Conservation (phyloP, 2,329 filamentous ascomycete species). For the Macrophomina phaseolina region DNA sequence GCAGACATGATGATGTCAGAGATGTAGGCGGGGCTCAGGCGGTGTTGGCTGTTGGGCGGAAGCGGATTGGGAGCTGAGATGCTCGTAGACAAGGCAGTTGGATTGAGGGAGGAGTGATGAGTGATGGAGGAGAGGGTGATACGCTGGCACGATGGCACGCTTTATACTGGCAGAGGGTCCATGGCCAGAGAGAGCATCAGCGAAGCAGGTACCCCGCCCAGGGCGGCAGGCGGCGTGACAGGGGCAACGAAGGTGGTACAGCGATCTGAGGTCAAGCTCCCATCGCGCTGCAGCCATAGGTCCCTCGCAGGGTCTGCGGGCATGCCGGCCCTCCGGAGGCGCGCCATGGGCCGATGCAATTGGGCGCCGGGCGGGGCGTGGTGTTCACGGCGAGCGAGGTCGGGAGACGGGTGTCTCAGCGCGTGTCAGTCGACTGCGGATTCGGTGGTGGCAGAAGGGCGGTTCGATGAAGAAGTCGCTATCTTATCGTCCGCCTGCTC, state of each 20-base stretch:
- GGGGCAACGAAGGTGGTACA: neutral
- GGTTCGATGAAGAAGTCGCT: constrained; percentile 10
- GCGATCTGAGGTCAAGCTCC: constrained; percentile 12
- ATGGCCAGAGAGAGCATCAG: neutral
- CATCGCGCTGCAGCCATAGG: constrained; percentile 6
- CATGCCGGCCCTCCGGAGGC: constrained; percentile 23
- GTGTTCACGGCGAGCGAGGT: constrained; percentile 8
- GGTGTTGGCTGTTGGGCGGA: neutral
- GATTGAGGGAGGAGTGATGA: constrained; percentile 13
- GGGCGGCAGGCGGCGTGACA: constrained; percentile 22
- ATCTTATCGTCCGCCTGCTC: constrained; percentile 16
- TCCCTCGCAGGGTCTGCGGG: constrained; percentile 23
- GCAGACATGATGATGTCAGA: constrained; percentile 46
- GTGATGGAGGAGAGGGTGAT: neutral
- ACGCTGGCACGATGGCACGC: neutral
- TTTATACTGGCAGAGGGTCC: constrained; percentile 21
- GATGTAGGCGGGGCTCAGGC: neutral
- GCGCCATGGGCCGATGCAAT: constrained; percentile 20
- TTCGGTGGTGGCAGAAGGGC: neutral
- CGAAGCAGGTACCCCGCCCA: constrained; percentile 21
- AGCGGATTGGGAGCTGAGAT: neutral
- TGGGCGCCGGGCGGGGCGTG: constrained; percentile 10
- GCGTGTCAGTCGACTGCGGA: constrained; percentile 13
- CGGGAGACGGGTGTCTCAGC: constrained; percentile 17
- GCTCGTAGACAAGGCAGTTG: neutral